A percentile compares a stretch with the other conserved stretches of the same genome.
These are phyloP conservation scores for Amylocystis lapponica DNA, from an alignment of 768 basidiomycete species.

Conservation along the genomic window DNA sequence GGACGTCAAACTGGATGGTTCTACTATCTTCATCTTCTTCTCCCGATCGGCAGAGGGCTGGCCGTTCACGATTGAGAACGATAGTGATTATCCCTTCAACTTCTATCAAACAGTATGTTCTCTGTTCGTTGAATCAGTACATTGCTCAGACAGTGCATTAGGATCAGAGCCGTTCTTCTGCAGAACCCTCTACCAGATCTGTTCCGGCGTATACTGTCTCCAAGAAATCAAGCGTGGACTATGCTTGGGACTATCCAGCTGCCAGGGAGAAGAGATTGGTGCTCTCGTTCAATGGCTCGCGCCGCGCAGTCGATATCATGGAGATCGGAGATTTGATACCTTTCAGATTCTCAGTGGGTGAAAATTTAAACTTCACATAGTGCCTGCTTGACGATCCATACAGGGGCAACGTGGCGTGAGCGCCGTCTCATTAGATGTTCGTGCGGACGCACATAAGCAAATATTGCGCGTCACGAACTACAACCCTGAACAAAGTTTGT, in stretches of 20 bases:
- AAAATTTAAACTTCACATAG: neutral
- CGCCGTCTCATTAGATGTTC: conserved; percentile 84
- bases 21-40: conserved; percentile 85
- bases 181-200: conserved; percentile 35
- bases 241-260: conserved; percentile 94
- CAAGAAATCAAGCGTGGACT: conserved; percentile 50
- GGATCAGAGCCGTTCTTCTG: conserved; percentile 36
- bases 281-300: conserved; percentile 54
- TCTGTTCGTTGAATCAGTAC: neutral
- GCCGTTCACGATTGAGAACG: conserved; percentile 91
- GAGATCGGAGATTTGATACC: conserved; percentile 92
- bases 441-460: conserved; percentile 83
- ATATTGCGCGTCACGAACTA: conserved; percentile 85
- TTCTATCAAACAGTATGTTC: conserved; percentile 68
- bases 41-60: conserved; percentile 62
- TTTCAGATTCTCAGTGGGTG: conserved; percentile 73
- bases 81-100: conserved; percentile 63
- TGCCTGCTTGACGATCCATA: neutral
- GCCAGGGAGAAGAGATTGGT: conserved; percentile 74
- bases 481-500: conserved; percentile 77
- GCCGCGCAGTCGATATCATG: conserved; percentile 79
- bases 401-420: conserved; percentile 53
- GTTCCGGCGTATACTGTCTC: conserved; percentile 49
- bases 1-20: conserved; percentile 77
- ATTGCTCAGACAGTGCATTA: conserved; percentile 8